These are phyloP conservation scores for Avicennia marina DNA, from an alignment of 257 asterid genomes.

Conservation along the genomic window DNA sequence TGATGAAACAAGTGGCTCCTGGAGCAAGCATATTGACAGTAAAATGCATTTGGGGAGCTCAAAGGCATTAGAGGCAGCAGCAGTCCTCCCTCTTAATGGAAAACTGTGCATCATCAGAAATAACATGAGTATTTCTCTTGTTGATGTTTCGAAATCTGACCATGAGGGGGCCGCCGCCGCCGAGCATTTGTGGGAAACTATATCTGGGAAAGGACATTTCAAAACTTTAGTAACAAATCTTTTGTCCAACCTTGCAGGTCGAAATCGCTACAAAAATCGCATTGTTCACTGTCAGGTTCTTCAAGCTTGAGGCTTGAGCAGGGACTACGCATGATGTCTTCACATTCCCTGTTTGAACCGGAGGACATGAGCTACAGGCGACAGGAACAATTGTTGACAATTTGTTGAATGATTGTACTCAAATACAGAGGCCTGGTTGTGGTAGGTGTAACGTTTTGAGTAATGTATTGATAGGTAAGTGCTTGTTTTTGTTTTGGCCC, in stretches of 20 bases:
- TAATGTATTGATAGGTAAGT: neutral
- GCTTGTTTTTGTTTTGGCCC: neutral
- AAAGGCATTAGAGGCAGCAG: slow-evolving; percentile 38
- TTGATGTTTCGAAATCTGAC: slow-evolving; percentile 31
- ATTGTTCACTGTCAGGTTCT: slow-evolving; percentile 39
- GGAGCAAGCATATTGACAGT: slow-evolving; percentile 33
- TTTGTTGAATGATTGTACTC: neutral
- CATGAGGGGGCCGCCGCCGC: slow-evolving; percentile 13
- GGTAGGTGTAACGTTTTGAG: slow-evolving; percentile 2
- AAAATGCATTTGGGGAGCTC: slow-evolving; percentile 39
- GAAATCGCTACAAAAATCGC: slow-evolving; percentile 28
- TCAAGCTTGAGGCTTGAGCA: slow-evolving; percentile 38
- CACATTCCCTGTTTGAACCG: neutral
- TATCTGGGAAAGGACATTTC: slow-evolving; percentile 36
- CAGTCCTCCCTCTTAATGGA: slow-evolving; percentile 33
- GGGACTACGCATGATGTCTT: neutral
- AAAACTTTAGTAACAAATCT: slow-evolving; percentile 31
- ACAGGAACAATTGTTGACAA: slow-evolving; percentile 4
- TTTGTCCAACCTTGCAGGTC: slow-evolving; percentile 34
- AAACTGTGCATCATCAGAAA: slow-evolving; percentile 37
- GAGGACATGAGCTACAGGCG: neutral
- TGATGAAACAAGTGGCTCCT: slow-evolving; percentile 31
- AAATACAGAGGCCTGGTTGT: neutral
- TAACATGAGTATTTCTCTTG: slow-evolving; percentile 36
- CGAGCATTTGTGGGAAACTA: slow-evolving; percentile 37